phyloP scores from a whole-genome alignment of 257 asterid genomes.

The Datura wrightii region DNA sequence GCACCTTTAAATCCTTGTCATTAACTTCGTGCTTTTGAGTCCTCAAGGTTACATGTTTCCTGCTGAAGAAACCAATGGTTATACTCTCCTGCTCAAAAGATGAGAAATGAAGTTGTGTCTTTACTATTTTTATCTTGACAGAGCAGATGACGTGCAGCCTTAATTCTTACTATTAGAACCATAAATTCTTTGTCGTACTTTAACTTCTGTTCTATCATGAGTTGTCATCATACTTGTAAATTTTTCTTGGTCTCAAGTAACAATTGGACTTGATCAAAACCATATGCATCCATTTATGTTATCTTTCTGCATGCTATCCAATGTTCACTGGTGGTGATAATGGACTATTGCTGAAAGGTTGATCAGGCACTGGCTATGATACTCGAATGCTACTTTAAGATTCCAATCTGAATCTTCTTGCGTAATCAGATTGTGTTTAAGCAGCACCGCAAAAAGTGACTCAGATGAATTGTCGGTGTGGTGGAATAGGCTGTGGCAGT shows the following conservation, averaged over 20 bases:
- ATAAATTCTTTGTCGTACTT: background rate
- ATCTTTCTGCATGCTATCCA: background rate
- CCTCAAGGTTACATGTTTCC: conserved; percentile 2
- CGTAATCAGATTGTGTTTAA: background rate
- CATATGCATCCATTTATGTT: conserved; percentile 17
- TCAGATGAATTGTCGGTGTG: background rate
- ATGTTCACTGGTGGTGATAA: background rate
- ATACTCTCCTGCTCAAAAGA: background rate
- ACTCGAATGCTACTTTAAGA: background rate
- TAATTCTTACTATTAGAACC: background rate
- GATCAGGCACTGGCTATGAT: conserved; percentile 6
- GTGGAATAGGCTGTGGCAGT: background rate
- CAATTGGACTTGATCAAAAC: background rate
- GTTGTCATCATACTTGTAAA: conserved; percentile 1
- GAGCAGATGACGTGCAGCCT: background rate
- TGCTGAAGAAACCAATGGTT: background rate
- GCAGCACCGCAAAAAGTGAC: background rate
- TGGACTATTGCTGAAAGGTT: conserved; percentile 12
- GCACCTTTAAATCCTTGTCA: background rate
- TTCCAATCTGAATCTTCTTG: background rate
- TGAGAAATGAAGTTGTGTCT: background rate
- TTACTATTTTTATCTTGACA: background rate
- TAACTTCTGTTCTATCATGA: background rate
- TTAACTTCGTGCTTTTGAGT: background rate
- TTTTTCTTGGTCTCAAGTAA: background rate